Evolutionary conservation across 805 yeast species (phyloP).

Genomic region (Wickerhamiella brachini): DNA sequence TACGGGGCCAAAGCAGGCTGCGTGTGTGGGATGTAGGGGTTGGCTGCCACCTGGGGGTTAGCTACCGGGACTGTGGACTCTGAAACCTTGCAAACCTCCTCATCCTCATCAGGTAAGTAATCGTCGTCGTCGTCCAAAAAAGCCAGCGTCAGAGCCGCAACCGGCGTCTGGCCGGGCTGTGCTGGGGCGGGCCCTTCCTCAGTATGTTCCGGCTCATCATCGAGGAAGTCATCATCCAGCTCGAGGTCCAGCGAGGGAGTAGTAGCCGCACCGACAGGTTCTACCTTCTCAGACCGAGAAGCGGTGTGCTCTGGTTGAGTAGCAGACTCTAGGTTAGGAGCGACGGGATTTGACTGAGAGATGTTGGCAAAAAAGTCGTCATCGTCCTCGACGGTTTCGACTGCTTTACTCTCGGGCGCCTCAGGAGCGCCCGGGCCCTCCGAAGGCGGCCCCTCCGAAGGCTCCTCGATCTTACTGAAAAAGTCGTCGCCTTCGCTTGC

Average conservation of each 20-base stretch:
- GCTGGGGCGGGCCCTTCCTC: conserved; percentile 2
- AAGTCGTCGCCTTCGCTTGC: conserved; percentile 2
- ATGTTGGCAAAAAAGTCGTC: conserved; percentile 3
- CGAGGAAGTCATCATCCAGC: conserved; percentile 16
- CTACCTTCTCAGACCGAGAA: too few relatives aligned
- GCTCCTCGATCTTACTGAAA: conserved; percentile 4
- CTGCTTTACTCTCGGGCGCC: too few relatives aligned
- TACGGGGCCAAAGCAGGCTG: background rate
- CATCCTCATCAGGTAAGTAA: conserved; percentile 21
- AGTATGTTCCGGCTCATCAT: conserved; percentile 6
- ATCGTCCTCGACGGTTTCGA: background rate
- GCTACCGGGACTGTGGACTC: too few relatives aligned
- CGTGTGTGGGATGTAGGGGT: background rate
- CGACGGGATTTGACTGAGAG: background rate
- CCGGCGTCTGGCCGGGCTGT: background rate
- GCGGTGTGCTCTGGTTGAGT: too few relatives aligned
- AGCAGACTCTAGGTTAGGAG: too few relatives aligned
- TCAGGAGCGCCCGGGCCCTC: background rate
- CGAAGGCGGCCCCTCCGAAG: background rate
- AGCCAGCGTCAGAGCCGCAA: conserved; percentile 11
- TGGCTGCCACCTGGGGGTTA: too few relatives aligned
- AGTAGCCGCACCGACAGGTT: background rate
- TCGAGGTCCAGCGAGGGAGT: conserved; percentile 5
- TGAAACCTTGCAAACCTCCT: too few relatives aligned
- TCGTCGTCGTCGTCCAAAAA: conserved; percentile 25